Evolutionary conservation across 2,329 filamentous ascomycete species (phyloP).

Genomic region (Trichoderma guizhouense): DNA sequence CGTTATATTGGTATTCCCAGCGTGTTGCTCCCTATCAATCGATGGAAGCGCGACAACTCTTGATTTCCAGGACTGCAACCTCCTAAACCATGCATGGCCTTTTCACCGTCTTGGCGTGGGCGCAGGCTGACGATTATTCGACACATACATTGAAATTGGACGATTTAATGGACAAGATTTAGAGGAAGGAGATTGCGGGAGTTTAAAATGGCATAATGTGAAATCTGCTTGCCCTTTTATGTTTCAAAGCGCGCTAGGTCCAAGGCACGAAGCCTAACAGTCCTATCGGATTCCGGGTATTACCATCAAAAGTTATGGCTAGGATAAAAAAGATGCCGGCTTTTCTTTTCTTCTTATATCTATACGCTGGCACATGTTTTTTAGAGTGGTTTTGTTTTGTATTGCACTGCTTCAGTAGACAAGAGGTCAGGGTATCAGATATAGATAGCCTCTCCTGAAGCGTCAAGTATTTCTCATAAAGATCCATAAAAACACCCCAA

Average conservation of each 20-base stretch:
- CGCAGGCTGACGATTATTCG: neutral
- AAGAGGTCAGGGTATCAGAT: conserved; percentile 8
- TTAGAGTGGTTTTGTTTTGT: conserved; percentile 3
- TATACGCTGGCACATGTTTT: neutral
- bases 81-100: neutral
- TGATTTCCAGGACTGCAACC: neutral
- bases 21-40: neutral
- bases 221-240: neutral
- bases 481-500: neutral
- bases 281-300: neutral
- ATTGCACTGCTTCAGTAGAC: neutral
- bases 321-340: conserved; percentile 4
- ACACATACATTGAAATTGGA: neutral
- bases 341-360: neutral
- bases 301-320: conserved; percentile 10
- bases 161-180: neutral
- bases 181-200: neutral
- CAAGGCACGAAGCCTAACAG: neutral
- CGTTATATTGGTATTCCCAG: neutral
- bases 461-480: neutral
- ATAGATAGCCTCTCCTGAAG: conserved; percentile 10
- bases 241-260: neutral
- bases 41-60: neutral
- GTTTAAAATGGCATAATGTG: neutral
- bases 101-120: too few species aligned